Conservation (phyloP, 2,329 filamentous ascomycete species). For the Cordyceps javanica region DNA sequence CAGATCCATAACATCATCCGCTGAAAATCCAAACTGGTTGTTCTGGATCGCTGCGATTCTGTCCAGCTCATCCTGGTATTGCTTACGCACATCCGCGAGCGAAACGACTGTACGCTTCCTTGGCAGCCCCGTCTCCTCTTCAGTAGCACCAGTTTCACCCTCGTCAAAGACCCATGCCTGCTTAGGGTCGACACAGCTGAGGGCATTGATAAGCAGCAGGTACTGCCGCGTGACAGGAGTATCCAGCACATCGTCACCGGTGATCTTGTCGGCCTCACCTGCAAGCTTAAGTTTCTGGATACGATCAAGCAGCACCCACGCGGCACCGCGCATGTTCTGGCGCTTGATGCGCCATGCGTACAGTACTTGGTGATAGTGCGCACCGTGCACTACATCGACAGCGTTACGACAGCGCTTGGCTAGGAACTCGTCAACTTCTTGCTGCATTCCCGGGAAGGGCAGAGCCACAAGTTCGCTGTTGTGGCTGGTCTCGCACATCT, state of each 20-base stretch:
- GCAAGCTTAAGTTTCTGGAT: slow-evolving; percentile 55
- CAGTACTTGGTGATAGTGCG: slow-evolving; percentile 84
- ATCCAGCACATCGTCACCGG: slow-evolving; percentile 51
- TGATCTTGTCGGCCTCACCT: slow-evolving; percentile 52
- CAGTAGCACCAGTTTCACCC: slow-evolving; percentile 21
- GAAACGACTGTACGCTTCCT: slow-evolving; percentile 72
- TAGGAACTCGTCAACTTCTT: slow-evolving; percentile 74
- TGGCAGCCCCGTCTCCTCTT: slow-evolving; percentile 17
- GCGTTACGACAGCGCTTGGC: slow-evolving; percentile 63
- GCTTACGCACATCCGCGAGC: slow-evolving; percentile 75
- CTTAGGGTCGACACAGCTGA: slow-evolving; percentile 74
- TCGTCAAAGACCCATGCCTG: slow-evolving; percentile 70
- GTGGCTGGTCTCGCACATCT: slow-evolving; percentile 62
- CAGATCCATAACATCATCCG: slow-evolving; percentile 49
- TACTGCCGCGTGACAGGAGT: slow-evolving; percentile 69
- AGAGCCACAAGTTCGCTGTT: slow-evolving; percentile 64
- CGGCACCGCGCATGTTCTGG: slow-evolving; percentile 77
- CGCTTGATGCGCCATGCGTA: slow-evolving; percentile 85
- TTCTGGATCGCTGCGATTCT: slow-evolving; percentile 80
- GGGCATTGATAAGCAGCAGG: slow-evolving; percentile 84
- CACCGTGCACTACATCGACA: slow-evolving; percentile 57
- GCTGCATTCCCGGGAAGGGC: slow-evolving; percentile 71
- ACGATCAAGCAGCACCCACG: slow-evolving; percentile 55
- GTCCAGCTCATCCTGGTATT: slow-evolving; percentile 88
- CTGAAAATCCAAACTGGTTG: slow-evolving; percentile 75